Conservation (phyloP, 2,329 filamentous ascomycete genomes). For the Ophiostoma sp. region DNA sequence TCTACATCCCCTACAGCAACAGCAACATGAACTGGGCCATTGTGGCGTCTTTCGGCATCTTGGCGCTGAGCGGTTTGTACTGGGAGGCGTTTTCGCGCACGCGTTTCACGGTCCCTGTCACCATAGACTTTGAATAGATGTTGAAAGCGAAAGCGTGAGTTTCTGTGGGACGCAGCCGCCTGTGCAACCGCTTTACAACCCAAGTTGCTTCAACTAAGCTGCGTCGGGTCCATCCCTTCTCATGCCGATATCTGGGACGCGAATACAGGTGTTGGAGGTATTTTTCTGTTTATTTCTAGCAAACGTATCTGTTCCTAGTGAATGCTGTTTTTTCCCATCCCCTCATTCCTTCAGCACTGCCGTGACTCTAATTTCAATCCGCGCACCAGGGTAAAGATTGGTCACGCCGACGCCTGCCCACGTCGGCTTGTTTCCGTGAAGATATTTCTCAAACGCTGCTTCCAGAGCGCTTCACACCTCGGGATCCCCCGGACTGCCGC, state of each 20-base stretch:
- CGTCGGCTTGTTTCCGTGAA: slow-evolving; percentile 10
- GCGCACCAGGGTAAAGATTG: not conserved
- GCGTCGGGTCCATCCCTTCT: too few relatives aligned
- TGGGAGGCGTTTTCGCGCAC: slow-evolving; percentile 15
- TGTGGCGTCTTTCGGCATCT: slow-evolving; percentile 13
- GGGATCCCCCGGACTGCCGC: not conserved
- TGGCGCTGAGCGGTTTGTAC: slow-evolving; percentile 10
- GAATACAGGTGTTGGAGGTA: too few relatives aligned
- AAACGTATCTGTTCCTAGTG: too few relatives aligned
- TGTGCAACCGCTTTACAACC: too few relatives aligned
- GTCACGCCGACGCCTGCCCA: slow-evolving; percentile 13
- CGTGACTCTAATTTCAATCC: slow-evolving; percentile 12
- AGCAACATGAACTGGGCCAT: slow-evolving; percentile 19
- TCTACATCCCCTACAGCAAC: slow-evolving; percentile 5
- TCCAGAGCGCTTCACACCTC: slow-evolving; percentile 4
- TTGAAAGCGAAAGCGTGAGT: not conserved
- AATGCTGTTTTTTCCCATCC: too few relatives aligned
- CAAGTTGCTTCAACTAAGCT: too few relatives aligned
- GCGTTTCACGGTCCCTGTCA: not conserved
- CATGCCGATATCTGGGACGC: too few relatives aligned
- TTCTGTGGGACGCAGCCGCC: too few relatives aligned
- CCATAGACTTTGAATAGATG: too few relatives aligned
- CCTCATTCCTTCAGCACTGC: slow-evolving; percentile 4
- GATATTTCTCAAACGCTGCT: slow-evolving; percentile 2
- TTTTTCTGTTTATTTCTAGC: not conserved